Conservation (phyloP, 495 filamentous ascomycete genomes). For the Podospora bellae-mahoneyi region DNA sequence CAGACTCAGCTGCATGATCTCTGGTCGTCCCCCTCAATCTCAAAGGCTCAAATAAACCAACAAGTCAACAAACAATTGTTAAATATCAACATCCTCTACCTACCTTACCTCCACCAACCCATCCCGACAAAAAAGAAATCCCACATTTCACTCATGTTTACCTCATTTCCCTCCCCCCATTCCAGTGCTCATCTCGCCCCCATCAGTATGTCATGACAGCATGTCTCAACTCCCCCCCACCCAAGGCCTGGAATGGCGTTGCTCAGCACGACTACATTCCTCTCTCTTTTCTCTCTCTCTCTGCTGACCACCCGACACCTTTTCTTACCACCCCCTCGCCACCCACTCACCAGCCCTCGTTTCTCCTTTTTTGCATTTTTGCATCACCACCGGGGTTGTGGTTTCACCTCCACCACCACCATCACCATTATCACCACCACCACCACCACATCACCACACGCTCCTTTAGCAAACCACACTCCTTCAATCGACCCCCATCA, state of each 20-base stretch:
- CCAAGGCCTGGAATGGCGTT: neutral
- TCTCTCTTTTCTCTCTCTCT: neutral
- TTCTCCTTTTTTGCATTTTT: neutral
- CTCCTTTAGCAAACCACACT: neutral
- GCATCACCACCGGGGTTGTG: neutral
- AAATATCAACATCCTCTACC: neutral
- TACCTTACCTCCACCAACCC: too few species aligned
- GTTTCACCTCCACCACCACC: neutral
- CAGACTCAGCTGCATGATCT: neutral
- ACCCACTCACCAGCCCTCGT: neutral
- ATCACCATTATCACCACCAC: neutral
- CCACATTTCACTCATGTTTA: neutral
- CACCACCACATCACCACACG: too few species aligned
- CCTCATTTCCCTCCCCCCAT: neutral
- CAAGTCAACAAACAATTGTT: neutral
- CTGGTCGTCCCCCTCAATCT: neutral
- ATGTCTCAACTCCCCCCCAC: neutral
- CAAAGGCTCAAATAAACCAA: neutral
- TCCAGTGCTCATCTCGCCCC: neutral
- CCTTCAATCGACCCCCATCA: neutral
- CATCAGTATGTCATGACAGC: neutral
- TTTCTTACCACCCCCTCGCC: neutral
- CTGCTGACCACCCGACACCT: neutral
- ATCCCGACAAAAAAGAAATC: neutral
- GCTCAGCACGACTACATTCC: conserved; percentile 12